phyloP scores from a whole-genome alignment of 148 eudicot genomes.

The Nyssa sinensis region DNA sequence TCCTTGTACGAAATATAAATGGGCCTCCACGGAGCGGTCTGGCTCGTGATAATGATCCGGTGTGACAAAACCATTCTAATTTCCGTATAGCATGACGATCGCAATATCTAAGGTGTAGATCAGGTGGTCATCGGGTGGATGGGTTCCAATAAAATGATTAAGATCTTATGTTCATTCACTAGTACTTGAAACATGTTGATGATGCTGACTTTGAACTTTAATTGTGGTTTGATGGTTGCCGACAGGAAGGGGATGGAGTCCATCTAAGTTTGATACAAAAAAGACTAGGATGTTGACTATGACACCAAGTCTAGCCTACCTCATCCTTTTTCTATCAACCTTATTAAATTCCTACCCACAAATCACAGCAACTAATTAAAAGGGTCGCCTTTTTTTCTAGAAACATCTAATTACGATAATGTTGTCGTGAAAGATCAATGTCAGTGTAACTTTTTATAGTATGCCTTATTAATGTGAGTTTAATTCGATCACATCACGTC shows the following conservation, averaged over 20 bases:
- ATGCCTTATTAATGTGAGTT: too few species aligned
- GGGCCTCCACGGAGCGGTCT: too few species aligned
- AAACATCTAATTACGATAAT: too few species aligned
- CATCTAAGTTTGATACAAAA: too few species aligned
- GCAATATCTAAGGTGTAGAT: too few species aligned
- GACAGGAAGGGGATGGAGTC: not conserved
- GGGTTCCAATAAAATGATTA: too few species aligned
- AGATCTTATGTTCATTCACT: not conserved
- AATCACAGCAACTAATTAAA: not conserved
- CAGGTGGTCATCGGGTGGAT: too few species aligned
- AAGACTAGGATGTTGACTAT: not conserved
- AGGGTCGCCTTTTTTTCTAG: not conserved
- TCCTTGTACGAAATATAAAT: too few species aligned
- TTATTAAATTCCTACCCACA: not conserved
- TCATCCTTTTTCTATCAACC: not conserved
- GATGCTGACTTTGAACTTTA: not conserved
- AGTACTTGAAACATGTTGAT: not conserved
- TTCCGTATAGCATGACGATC: not conserved
- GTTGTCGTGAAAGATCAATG: too few species aligned
- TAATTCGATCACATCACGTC: too few species aligned
- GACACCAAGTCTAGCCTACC: not conserved
- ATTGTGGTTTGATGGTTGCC: not conserved
- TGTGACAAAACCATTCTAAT: not conserved
- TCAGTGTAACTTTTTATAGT: too few species aligned
- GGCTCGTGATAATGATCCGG: not conserved